Base-by-base conservation (phyloP, 2,329 filamentous ascomycete species). In the Fusarium caatingaense region DNA sequence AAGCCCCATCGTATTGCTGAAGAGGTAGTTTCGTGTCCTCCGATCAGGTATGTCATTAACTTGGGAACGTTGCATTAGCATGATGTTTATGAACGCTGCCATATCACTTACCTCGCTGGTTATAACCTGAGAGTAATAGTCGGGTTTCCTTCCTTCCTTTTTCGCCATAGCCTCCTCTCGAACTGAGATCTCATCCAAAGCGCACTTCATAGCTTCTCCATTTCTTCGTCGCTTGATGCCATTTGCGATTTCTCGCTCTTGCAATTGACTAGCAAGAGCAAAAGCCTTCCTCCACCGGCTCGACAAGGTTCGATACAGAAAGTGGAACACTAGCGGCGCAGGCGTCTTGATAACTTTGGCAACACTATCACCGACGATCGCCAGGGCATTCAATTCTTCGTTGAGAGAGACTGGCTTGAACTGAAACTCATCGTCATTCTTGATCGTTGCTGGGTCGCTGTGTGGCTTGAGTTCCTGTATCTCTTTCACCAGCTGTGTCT, bases 11-110 rank as follows among this genome's bases (percentile, higher is more conserved):
- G 44, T 0, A 70, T 41, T 1, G 66, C 61, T 0, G 66, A 67
- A 1, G 66, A 69, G 0, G 66, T 69, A 6, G 66, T 70, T 54
- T 69, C 66, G 16, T 70, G 66, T 4, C 66, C 66, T 4, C 62
- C 66, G 2, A 69, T 58, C 0, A 69, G 13, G 8, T 69, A 69
- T 3, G 56, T 32, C 61, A 69, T 69, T 3, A 70, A 28, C 66
- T 69, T 10, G 0, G 21, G 5, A 20, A 3, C 3, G 1, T n/a
- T 6, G 6, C 18, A n/a, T 37, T 37, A 37, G 34, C 11, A 37
- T 37, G 6, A 11, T 37, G 3, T n/a, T 37, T 12, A n/a, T 7
- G 18, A 3, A 11, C 18, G n/a, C 18, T 37, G 34, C 2, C 10
- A 7, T 10, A 1, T 11, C 5, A 44, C 55, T 51, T 1, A 69